These are phyloP conservation scores for Sextonia rubra DNA, from an alignment of 164 flowering plant species.

Conservation along the genomic window DNA sequence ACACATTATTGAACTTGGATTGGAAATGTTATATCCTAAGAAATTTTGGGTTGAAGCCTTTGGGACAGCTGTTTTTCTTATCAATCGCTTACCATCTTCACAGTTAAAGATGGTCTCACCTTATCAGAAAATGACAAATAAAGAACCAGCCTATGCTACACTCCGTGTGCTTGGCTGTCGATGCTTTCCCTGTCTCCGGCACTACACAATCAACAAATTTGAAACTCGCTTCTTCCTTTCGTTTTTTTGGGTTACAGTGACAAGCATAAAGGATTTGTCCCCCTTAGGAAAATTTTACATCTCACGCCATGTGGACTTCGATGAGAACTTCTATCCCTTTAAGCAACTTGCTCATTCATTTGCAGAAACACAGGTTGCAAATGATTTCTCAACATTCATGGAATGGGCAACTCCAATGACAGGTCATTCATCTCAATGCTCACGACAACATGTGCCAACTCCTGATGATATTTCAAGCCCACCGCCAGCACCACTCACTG, in stretches of 20 bases:
- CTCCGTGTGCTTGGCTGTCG: neutral
- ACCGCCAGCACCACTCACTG: neutral
- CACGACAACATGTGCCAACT: neutral
- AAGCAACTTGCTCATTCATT: neutral
- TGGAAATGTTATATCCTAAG: neutral
- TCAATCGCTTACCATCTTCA: neutral
- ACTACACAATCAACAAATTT: neutral
- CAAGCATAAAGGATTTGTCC: neutral
- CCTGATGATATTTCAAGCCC: neutral
- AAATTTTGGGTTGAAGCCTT: neutral
- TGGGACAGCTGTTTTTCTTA: neutral
- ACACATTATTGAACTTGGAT: neutral
- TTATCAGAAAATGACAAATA: too few species aligned
- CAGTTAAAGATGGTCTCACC: neutral
- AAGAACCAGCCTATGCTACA: neutral
- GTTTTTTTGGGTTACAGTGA: conserved; percentile 1
- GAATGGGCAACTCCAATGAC: neutral
- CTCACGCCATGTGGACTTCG: neutral
- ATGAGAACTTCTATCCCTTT: neutral
- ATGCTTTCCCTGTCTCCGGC: neutral
- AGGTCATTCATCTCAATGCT: neutral
- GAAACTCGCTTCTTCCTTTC: neutral
- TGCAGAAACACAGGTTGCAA: neutral
- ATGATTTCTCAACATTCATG: neutral
- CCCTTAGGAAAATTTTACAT: neutral